Base-by-base conservation (phyloP, 78 protist species). In the Dictyostelium intermedium region DNA sequence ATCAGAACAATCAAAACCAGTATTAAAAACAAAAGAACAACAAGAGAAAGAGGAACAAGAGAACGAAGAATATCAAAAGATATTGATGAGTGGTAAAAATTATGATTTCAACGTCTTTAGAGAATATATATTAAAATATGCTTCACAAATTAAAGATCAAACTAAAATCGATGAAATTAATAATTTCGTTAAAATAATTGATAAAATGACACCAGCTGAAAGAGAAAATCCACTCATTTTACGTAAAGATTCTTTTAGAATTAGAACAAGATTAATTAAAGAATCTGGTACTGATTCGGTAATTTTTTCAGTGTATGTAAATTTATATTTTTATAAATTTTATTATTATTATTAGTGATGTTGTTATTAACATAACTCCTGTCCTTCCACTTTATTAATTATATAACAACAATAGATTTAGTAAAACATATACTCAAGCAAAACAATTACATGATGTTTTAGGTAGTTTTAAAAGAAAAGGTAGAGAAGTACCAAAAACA, bases 191-290 rank as follows among this genome's bases (percentile, higher is more conserved):
- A 87, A 61, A 61, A 87, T 87, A 30, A 76, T 87, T 20, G 92
- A 87, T 87, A 25, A n/a, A 25, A 87, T 87, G 92, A 87, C 84
- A 39, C 69, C 70, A 18, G 72, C 25, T 7, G 92, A 87, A 30
- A 87, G 85, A 78, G 92, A 20, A n/a, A 87, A 87, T 27, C 92
- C 92, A 76, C 35, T 39, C 32, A 23, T 87, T 18, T 87, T 87
- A 50, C 74, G 45, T 25, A 87, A 87, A 43, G 32, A 87, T 61
- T 85, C 85, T 18, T 87, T 87, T 30, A 87, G 43, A 60, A 87
- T 87, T 30, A 87, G 81, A 78, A 35, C 39, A 14, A 87, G 92
- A 78, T 56, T 87, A 25, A 34, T 35, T 23, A 69, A 76, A 61
- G 92, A 87, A 7, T 66, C 85, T 25, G 79, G 69, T 10, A 50